Evolutionary conservation across 169 alveolate genomes (phyloP), one percentile per base, ranked within the genome.

Genomic region (Plasmodium fragile): DNA sequence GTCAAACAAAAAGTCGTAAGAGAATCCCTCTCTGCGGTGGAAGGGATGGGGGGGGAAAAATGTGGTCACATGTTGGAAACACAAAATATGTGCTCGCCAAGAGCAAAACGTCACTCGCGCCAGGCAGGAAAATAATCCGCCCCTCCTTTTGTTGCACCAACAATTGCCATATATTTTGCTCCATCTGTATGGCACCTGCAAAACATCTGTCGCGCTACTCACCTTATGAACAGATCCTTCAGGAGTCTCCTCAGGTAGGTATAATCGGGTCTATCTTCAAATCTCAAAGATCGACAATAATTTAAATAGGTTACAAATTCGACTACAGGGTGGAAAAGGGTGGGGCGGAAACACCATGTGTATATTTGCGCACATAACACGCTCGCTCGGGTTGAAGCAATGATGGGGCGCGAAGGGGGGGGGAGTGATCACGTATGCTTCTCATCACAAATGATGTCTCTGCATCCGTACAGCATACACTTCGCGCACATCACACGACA

Each of bases 221-320:
- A 95, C 95, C 98, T 92, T 89, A 96, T 96, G 93, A 98, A 98
- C 59, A 98, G 96, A 81, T 99, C 99, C 95, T 98, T 99, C 95
- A 98, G 98, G 49, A 98, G 94, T 52, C 99, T 98, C 85, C 99
- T 98, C 55, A 99, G 94, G 92, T 97, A 98, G 32, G 98, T 97
- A 95, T 98, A 98, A 94, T 98, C 99, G 16, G 99, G 99, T 79
- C 99, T 95, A 93, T 98, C 99, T 90, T 98, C 99, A 92, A 98
- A 98, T 81, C 99, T 96, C 71, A 98, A 95, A 59, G 99, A 97
- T 52, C 99, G 97, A 81, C 99, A 98, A 93, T 98, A 98, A 96
- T 98, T 98, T 87, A 98, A 94, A 92, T 98, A 98, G 25, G 98
- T 97, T 55, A 96, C 97, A 93, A 98, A 98, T 95, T 98, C 99